phyloP scores from a whole-genome alignment of 148 eudicot genomes.

The Mesembryanthemum crystallinum region DNA sequence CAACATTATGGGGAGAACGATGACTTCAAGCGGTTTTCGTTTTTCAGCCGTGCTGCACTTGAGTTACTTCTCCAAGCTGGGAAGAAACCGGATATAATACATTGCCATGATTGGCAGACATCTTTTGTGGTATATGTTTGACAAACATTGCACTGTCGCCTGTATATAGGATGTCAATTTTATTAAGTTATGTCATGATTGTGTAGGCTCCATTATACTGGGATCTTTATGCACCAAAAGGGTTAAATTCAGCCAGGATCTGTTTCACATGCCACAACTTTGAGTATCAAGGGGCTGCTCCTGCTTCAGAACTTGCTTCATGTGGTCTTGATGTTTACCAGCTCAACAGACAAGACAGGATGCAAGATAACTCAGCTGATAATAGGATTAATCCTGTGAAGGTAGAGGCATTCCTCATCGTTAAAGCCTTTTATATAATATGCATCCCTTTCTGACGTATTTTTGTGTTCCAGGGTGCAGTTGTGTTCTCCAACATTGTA shows the following conservation, averaged over 20 bases:
- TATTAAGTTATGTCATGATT: not conserved
- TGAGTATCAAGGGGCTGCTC: constrained; percentile 93
- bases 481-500: constrained; percentile 95
- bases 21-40: constrained; percentile 92
- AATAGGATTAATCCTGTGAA: constrained; percentile 78
- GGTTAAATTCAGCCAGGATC: constrained; percentile 86
- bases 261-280: constrained; percentile 99
- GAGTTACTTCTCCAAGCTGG: constrained; percentile 85
- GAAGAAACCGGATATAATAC: constrained; percentile 92
- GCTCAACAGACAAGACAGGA: constrained; percentile 88
- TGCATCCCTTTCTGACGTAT: constrained; percentile 12
- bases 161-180: not conserved
- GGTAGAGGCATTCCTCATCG: constrained; percentile 40
- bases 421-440: not conserved
- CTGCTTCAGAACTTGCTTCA: constrained; percentile 75
- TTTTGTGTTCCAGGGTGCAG: constrained; percentile 64
- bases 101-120: constrained; percentile 99
- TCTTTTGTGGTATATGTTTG: constrained; percentile 73
- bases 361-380: constrained; percentile 83
- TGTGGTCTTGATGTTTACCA: constrained; percentile 94
- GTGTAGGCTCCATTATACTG: constrained; percentile 88
- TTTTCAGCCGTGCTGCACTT: constrained; percentile 92
- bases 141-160: not conserved
- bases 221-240: constrained; percentile 90
- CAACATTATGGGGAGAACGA: constrained; percentile 89